A percentile compares a stretch with the other conserved stretches of the same genome.
Conservation (phyloP, 2,329 filamentous ascomycete species). For the Cladophialophora bantiana region DNA sequence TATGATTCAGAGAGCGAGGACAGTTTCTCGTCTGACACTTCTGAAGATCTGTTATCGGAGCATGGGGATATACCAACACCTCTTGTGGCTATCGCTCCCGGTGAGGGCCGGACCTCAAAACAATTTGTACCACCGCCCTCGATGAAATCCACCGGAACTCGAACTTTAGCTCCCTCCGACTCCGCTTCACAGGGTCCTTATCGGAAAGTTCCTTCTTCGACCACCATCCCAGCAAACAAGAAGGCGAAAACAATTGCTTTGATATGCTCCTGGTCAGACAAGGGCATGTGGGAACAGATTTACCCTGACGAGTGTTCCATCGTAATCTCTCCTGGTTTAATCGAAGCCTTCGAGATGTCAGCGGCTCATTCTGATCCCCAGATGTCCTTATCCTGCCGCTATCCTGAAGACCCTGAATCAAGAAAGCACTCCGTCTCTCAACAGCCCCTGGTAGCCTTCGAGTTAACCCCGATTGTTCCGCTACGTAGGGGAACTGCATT, state of each 20-base stretch:
- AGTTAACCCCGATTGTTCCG: conserved; percentile 89
- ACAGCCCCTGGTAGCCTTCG: conserved; percentile 71
- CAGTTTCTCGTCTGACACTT: conserved; percentile 58
- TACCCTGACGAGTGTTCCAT: conserved; percentile 69
- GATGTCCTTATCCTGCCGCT: conserved; percentile 34
- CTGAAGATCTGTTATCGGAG: conserved; percentile 59
- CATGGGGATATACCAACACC: conserved; percentile 57
- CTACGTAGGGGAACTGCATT: conserved; percentile 89
- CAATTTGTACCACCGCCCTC: conserved; percentile 47
- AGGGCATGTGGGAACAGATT: conserved; percentile 67
- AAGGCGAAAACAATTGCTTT: conserved; percentile 64
- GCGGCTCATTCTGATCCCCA: conserved; percentile 50
- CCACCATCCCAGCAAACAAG: conserved; percentile 51
- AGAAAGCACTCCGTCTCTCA: conserved; percentile 41
- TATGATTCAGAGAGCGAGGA: conserved; percentile 61
- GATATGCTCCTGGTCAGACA: conserved; percentile 70
- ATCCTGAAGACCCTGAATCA: conserved; percentile 42
- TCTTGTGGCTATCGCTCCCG: conserved; percentile 42
- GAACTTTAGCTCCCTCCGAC: conserved; percentile 77
- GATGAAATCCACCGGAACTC: conserved; percentile 51
- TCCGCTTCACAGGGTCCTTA: conserved; percentile 80
- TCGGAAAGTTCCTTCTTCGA: conserved; percentile 55
- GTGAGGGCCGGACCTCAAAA: conserved; percentile 52
- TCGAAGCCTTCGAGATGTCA: conserved; percentile 67
- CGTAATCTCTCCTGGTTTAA: conserved; percentile 68